Evolutionary conservation across 306 rosid genomes (phyloP), one percentile per base, ranked within the genome.

Genomic region (Echinosophora koreensis): DNA sequence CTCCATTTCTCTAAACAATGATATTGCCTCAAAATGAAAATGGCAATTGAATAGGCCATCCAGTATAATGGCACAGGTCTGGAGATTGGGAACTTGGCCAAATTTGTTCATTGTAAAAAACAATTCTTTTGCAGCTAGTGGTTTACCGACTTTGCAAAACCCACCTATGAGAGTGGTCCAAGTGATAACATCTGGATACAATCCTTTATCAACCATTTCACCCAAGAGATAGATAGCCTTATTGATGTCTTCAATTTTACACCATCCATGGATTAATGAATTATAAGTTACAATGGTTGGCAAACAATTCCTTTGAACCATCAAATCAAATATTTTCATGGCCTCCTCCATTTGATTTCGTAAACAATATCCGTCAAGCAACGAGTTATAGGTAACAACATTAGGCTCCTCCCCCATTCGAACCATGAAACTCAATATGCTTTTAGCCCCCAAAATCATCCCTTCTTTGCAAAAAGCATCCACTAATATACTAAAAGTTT

Each of bases 361-460:
- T 5, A 17, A 47, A 61, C 39, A 74, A 61, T 74, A 61, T 6
- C 34, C 76, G 39, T 5, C 37, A 13, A 84, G 57, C 13, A 80
- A 34, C 30, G 71, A 69, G 55, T 0, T 79, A 76, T 30, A 84
- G n/a, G 68, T 80, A 38, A 46, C 47, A 27, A 17, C 54, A 70
- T 46, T 6, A 60, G 78, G 78, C 27, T 74, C 78, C 50, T 38
- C 66, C 13, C 77, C 55, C 66, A 52, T 18, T 12, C 28, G 66
- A 55, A 22, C 67, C 77, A 72, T 72, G 7, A 13, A 14, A 41
- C 37, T 18, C 1, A 77, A 17, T n/a, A 82, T 5, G 0, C 10
- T 5, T 50, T 47, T 44, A 5, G 85, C 85, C 10, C 67, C 66
- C 28, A 2, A 39, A 12, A 59, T 10, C 70, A 11, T 64, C 50